Conservation (phyloP, 306 rosid genomes). For the Quercus glauca region DNA sequence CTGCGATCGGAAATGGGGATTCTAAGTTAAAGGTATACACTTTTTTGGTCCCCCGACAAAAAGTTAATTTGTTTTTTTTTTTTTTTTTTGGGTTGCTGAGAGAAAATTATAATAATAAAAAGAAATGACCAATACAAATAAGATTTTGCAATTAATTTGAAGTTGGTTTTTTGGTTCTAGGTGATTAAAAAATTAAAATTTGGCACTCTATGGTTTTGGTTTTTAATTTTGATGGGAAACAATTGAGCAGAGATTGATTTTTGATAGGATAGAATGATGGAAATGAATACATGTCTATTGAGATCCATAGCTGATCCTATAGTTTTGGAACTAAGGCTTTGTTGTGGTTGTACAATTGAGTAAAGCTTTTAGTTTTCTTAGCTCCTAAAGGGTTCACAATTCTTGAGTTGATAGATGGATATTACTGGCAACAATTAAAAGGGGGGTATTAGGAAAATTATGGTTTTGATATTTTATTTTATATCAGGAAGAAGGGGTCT, state of each 20-base stretch:
- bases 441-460: conserved; percentile 12
- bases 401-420: too few relatives aligned
- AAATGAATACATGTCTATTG: too few relatives aligned
- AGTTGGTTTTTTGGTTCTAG: not conserved
- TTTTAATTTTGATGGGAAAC: too few relatives aligned
- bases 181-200: not conserved
- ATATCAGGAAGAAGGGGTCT: conserved; percentile 29
- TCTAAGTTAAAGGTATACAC: conserved; percentile 27
- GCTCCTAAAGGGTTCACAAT: not conserved
- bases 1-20: conserved; percentile 28
- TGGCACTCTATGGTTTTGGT: not conserved
- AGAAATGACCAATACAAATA: not conserved
- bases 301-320: too few relatives aligned
- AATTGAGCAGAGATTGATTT: too few relatives aligned
- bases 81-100: conserved; percentile 3
- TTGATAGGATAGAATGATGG: too few relatives aligned
- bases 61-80: not conserved
- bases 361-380: not conserved
- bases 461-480: not conserved
- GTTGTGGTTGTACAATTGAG: not conserved
- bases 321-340: too few relatives aligned
- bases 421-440: not conserved
- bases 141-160: not conserved
- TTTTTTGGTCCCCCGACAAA: not conserved
- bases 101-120: not conserved